A percentile compares a stretch with the other conserved stretches of the same genome.
These are phyloP conservation scores for Irpex rosettiformis DNA, from an alignment of 1,284 basidiomycete genomes.

Conservation along the genomic window DNA sequence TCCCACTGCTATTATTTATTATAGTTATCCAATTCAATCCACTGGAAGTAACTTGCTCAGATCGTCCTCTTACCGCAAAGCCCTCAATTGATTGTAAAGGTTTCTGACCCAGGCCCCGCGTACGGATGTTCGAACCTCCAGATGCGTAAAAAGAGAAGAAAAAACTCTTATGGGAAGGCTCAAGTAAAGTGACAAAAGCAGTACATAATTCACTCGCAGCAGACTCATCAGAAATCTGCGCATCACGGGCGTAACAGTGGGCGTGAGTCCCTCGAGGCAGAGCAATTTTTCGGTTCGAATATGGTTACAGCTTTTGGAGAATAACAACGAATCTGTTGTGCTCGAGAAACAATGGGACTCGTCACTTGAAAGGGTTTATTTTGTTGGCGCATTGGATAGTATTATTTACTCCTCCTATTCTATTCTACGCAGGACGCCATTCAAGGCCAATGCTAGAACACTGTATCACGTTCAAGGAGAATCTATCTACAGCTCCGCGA, in stretches of 20 bases:
- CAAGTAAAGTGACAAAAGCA: neutral
- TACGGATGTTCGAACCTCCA: neutral
- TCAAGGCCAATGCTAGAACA: too few relatives aligned
- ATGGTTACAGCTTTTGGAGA: neutral
- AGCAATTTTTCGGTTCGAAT: neutral
- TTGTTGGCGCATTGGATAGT: neutral
- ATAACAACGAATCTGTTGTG: neutral
- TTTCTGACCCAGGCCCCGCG: neutral
- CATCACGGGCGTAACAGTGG: neutral
- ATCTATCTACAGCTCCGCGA: too few relatives aligned
- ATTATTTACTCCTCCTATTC: neutral
- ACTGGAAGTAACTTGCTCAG: too few relatives aligned
- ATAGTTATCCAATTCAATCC: neutral
- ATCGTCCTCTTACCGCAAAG: too few relatives aligned
- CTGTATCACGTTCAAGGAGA: too few relatives aligned
- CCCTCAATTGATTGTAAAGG: neutral
- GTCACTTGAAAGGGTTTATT: neutral
- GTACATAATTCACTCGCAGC: neutral
- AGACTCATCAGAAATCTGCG: neutral
- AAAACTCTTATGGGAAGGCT: neutral
- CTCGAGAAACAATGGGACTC: neutral
- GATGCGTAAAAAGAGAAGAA: neutral
- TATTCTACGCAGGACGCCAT: too few relatives aligned
- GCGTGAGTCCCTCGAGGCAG: too few relatives aligned
- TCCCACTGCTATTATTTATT: neutral